phyloP scores from a whole-genome alignment of 108 stramenopile species.

The Nannochloropsis oceanica region DNA sequence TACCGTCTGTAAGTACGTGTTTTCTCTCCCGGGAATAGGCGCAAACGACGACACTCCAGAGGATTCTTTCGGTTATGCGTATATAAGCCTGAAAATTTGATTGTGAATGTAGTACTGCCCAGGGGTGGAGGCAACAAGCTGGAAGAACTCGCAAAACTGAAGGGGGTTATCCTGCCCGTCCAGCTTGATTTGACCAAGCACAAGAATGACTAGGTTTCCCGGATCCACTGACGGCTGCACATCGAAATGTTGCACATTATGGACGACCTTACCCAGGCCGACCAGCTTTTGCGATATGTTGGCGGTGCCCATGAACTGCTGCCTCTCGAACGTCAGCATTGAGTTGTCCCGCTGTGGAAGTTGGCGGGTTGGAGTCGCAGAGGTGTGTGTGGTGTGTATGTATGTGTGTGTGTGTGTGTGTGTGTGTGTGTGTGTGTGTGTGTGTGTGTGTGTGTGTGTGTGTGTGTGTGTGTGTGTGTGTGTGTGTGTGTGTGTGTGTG shows the following conservation, averaged over 20 bases:
- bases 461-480: no score
- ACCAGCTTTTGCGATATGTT: not conserved
- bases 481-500: no score
- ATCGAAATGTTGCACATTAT: not conserved
- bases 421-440: no score
- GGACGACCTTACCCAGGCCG: not conserved
- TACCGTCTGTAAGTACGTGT: no score
- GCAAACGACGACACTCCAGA: no score
- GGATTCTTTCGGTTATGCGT: conserved; percentile 29
- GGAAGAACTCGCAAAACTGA: conserved; percentile 83
- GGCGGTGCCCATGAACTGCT: not conserved
- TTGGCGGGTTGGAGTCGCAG: no score
- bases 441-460: no score
- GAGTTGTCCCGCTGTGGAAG: not conserved
- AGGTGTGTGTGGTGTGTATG: no score
- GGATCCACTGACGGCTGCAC: not conserved
- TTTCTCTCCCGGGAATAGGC: no score
- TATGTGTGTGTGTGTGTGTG: no score
- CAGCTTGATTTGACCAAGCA: not conserved
- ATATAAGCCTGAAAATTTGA: conserved; percentile 80
- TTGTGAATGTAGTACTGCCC: conserved; percentile 82
- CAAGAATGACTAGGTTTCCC: not conserved
- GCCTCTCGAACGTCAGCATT: not conserved
- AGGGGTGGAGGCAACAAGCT: conserved; percentile 63
- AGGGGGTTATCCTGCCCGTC: conserved; percentile 81